Evolutionary conservation across 2,329 filamentous ascomycete genomes (phyloP).

Genomic region (Coleophoma eucalyptorum): DNA sequence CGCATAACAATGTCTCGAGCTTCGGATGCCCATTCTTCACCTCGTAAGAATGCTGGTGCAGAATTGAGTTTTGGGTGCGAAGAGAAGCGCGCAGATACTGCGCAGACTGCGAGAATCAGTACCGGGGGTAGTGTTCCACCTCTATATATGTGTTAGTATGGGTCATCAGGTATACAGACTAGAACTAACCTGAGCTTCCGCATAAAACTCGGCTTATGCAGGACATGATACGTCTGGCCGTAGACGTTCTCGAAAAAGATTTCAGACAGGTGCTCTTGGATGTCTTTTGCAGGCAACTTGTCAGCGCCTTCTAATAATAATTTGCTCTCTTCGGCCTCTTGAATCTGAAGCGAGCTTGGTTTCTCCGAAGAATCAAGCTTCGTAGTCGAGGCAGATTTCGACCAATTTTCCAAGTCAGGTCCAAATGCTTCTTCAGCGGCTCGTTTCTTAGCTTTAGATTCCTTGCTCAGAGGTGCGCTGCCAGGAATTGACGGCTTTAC

Average conservation of each 20-base stretch:
- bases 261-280: slow-evolving; percentile 90
- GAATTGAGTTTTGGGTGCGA: slow-evolving; percentile 77
- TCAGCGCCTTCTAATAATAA: slow-evolving; percentile 80
- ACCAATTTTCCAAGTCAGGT: slow-evolving; percentile 77
- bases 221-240: slow-evolving; percentile 87
- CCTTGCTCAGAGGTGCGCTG: slow-evolving; percentile 34
- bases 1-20: slow-evolving; percentile 85
- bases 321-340: slow-evolving; percentile 70
- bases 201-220: slow-evolving; percentile 98
- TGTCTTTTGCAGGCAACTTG: slow-evolving; percentile 75
- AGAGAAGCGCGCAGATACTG: slow-evolving; percentile 92
- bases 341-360: slow-evolving; percentile 50
- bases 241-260: slow-evolving; percentile 96
- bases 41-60: slow-evolving; percentile 73
- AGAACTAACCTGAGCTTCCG: slow-evolving; percentile 65
- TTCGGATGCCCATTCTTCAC: slow-evolving; percentile 84
- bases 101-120: slow-evolving; percentile 88
- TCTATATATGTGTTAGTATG: slow-evolving; percentile 35
- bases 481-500: slow-evolving; percentile 75
- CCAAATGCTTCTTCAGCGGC: slow-evolving; percentile 85
- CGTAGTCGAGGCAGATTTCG: slow-evolving; percentile 52
- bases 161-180: neutral
- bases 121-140: slow-evolving; percentile 82
- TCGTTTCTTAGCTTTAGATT: slow-evolving; percentile 72
- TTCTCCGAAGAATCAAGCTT: slow-evolving; percentile 43